Base-by-base conservation (phyloP, 768 basidiomycete genomes). In the Leccinum olivaceopallidum region DNA sequence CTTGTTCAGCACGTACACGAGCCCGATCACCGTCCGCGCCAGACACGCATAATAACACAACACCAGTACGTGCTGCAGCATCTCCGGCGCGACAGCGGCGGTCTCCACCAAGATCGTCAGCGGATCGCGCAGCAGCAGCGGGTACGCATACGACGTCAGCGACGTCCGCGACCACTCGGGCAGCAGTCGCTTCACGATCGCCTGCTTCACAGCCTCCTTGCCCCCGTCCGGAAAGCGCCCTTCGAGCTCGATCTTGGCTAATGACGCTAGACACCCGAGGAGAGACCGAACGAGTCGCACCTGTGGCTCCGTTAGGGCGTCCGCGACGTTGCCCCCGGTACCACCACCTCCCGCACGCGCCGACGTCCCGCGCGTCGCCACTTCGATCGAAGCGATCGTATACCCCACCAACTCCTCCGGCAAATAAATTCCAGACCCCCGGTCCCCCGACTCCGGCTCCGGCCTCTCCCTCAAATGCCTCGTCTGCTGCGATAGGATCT, bases 141-240 rank as follows among this genome's bases (percentile, higher is more conserved):
- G 95, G 57, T 88, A 89, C 1, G 92, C 88, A 63, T 92, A 89
- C 2, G 91, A 88, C 5, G 88, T 90, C 59, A 94, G 79, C 1
- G 92, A 89, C 26, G 91, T 88, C 42, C 90, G 83, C 66, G 90
- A 94, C 93, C 94, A 95, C 74, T 96, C 94, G 1, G 95, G 94
- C 36, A 96, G 71, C 26, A 97, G 76, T 18, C 95, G 84, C 66
- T 95, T 95, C 76, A 96, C 87, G 66, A 97, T 89, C 0, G 90
- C 90, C 62, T 92, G 92, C 44, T 88, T 83, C 56, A 94, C 82
- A 4, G 87, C 86, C 59, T 91, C 89, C 44, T 85, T 81, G 4
- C 90, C 90, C 65, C 90, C 89, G 65, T 93, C 90, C 0, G 83
- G 79, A 47, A 47, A 47, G 48, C 89, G 76, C 36, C 80, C 82